These are phyloP conservation scores for Penicillium crystallinum DNA, from an alignment of 495 filamentous ascomycete genomes.

Conservation along the genomic window DNA sequence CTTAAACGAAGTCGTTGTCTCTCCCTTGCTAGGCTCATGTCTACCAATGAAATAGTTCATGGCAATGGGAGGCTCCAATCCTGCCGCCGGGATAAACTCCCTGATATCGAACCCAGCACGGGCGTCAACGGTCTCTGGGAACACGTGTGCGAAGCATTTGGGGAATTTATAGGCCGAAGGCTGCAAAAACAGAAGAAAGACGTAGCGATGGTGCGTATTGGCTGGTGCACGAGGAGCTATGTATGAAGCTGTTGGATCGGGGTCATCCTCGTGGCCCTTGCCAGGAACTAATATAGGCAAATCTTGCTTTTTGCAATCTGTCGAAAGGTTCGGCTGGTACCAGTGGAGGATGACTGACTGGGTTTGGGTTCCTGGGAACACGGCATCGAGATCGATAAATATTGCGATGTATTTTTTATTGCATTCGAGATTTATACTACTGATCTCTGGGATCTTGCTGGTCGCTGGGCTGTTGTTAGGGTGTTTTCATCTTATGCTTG, in stretches of 20 bases:
- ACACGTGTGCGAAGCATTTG: slow-evolving; percentile 24
- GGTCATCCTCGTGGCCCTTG: neutral
- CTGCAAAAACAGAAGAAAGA: slow-evolving; percentile 35
- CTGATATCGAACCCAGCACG: slow-evolving; percentile 30
- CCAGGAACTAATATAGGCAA: neutral
- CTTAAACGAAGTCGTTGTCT: neutral
- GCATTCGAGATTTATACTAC: slow-evolving; percentile 7
- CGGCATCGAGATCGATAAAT: slow-evolving; percentile 35
- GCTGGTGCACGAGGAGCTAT: slow-evolving; percentile 33
- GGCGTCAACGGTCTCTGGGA: slow-evolving; percentile 17
- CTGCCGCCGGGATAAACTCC: slow-evolving; percentile 26
- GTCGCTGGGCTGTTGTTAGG: slow-evolving; percentile 14
- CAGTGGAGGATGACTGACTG: slow-evolving; percentile 34
- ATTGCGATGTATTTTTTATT: slow-evolving; percentile 23
- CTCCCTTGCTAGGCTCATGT: slow-evolving; percentile 9
- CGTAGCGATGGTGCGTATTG: slow-evolving; percentile 32
- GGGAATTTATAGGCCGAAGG: slow-evolving; percentile 25
- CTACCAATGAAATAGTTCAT: slow-evolving; percentile 35
- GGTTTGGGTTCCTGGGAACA: slow-evolving; percentile 14
- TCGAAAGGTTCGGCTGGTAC: slow-evolving; percentile 28
- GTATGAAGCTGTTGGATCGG: slow-evolving; percentile 19
- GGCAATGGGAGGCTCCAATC: slow-evolving; percentile 24
- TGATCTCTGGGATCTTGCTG: slow-evolving; percentile 17
- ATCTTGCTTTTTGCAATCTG: slow-evolving; percentile 3
- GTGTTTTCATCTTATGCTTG: neutral